phyloP scores from a whole-genome alignment of 306 rosid genomes.

The Vigna angularis region DNA sequence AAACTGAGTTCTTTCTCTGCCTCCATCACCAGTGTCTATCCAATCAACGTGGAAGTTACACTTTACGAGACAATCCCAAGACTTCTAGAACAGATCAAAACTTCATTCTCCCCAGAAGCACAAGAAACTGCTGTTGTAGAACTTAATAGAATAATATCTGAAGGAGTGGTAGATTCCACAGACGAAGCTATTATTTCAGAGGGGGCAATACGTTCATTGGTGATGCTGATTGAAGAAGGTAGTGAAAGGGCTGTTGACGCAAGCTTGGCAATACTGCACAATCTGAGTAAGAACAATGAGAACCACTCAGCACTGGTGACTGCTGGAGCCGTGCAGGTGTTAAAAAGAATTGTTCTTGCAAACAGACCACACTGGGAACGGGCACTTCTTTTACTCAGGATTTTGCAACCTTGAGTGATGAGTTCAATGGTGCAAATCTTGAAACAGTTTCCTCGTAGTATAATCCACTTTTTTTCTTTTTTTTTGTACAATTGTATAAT shows the following conservation, averaged over 20 bases:
- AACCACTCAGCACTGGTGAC: conserved; percentile 75
- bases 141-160: conserved; percentile 80
- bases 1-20: conserved; percentile 73
- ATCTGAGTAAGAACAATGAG: conserved; percentile 82
- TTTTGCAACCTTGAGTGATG: conserved; percentile 55
- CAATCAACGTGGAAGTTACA: conserved; percentile 77
- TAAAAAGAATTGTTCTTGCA: conserved; percentile 66
- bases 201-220: conserved; percentile 70
- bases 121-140: conserved; percentile 78
- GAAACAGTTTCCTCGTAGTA: conserved; percentile 21
- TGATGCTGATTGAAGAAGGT: conserved; percentile 80
- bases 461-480: neutral
- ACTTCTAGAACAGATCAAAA: conserved; percentile 73
- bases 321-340: conserved; percentile 74
- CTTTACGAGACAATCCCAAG: conserved; percentile 82
- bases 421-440: conserved; percentile 29
- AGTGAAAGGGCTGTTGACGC: conserved; percentile 75
- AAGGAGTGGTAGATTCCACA: conserved; percentile 73
- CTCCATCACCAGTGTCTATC: conserved; percentile 42
- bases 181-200: conserved; percentile 61
- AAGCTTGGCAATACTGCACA: conserved; percentile 69
- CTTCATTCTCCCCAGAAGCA: conserved; percentile 59
- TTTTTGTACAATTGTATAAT: neutral
- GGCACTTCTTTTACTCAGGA: conserved; percentile 81
- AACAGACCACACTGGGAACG: conserved; percentile 76